Evolutionary conservation across 176 grass and related monocot genomes (phyloP).

Genomic region (Alloteropsis semialata): DNA sequence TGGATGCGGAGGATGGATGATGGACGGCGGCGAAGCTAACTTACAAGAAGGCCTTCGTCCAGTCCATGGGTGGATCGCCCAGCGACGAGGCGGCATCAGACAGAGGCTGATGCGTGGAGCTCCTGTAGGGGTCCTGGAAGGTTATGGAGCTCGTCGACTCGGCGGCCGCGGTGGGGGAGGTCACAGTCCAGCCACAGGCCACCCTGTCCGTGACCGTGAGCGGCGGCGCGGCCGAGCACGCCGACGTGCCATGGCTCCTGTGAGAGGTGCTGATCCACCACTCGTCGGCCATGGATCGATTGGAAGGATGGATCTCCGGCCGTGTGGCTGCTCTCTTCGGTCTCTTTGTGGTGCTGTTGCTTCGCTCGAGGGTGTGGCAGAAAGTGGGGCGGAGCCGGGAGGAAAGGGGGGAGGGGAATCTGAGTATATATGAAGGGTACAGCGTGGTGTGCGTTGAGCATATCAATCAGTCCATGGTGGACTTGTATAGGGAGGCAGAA

Average conservation of each 20-base stretch:
- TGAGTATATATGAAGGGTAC: conserved; percentile 47
- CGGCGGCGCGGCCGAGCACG: conserved; percentile 37
- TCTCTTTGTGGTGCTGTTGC: background rate
- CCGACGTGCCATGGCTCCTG: conserved; percentile 38
- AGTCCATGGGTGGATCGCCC: conserved; percentile 45
- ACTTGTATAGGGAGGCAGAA: conserved; percentile 31
- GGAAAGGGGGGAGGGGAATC: conserved; percentile 32
- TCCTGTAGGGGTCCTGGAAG: conserved; percentile 46
- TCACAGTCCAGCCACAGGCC: conserved; percentile 26
- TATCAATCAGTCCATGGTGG: background rate
- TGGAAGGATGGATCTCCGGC: too few relatives aligned
- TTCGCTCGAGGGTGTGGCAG: conserved; percentile 28
- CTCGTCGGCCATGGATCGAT: conserved; percentile 55
- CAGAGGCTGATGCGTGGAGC: conserved; percentile 26
- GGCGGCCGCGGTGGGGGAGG: conserved; percentile 12
- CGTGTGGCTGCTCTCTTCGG: too few relatives aligned
- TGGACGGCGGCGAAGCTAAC: background rate
- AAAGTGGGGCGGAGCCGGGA: conserved; percentile 31
- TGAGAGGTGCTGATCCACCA: conserved; percentile 41
- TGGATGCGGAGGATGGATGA: background rate
- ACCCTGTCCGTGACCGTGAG: conserved; percentile 15
- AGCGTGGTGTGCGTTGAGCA: conserved; percentile 24
- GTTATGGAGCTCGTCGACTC: conserved; percentile 51
- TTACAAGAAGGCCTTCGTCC: conserved; percentile 55
- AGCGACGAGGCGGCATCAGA: conserved; percentile 43